These are phyloP conservation scores for Limnomonas spitsbergensis DNA, from an alignment of 139 green algal genomes.

Conservation along the genomic window DNA sequence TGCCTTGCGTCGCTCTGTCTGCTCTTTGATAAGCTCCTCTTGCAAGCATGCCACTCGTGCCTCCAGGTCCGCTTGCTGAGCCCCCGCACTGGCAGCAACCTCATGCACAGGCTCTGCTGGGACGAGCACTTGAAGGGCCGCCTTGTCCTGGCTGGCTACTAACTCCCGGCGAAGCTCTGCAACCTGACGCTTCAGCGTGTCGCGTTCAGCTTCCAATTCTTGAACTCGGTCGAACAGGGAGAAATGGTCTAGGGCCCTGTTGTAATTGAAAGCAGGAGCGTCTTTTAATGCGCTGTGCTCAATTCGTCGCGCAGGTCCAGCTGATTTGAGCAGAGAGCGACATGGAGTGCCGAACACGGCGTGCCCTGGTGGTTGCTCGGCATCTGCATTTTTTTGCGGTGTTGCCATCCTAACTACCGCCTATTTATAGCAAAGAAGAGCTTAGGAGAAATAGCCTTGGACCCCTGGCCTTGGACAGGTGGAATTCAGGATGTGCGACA, in stretches of 20 bases:
- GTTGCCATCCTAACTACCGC: too few species aligned
- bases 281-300: not conserved
- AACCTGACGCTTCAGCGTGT: not conserved
- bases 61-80: not conserved
- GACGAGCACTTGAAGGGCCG: too few species aligned
- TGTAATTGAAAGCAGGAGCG: not conserved
- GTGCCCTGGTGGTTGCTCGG: too few species aligned
- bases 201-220: not conserved
- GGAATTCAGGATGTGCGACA: too few species aligned
- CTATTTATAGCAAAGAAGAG: too few species aligned
- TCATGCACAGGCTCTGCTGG: too few species aligned
- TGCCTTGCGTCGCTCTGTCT: slow-evolving; percentile 9
- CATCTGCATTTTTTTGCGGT: too few species aligned
- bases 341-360: slow-evolving; percentile 1
- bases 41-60: not conserved
- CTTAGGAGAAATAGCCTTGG: too few species aligned
- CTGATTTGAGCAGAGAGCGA: not conserved
- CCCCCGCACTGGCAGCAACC: too few species aligned
- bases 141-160: too few species aligned
- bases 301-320: not conserved
- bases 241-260: not conserved
- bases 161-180: not conserved
- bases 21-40: not conserved
- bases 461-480: too few species aligned
- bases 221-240: not conserved